A percentile compares a stretch with the other conserved stretches of the same genome.
Evolutionary conservation across 768 basidiomycete species (phyloP).

Genomic region (Cystobasidium onofrii): DNA sequence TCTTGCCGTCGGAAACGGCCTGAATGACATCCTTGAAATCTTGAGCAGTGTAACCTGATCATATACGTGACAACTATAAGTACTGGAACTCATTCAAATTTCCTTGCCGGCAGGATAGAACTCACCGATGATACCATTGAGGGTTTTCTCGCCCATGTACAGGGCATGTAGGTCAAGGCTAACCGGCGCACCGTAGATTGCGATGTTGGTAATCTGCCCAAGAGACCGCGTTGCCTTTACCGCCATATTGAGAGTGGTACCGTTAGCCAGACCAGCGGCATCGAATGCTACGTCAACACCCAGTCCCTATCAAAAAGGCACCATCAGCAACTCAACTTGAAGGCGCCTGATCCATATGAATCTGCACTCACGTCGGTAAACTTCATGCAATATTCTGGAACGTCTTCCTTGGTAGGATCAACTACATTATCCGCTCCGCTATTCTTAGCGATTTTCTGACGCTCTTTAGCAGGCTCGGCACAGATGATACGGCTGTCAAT

Average conservation of each 20-base stretch:
- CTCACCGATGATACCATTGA: constrained; percentile 47
- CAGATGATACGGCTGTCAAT: constrained; percentile 19
- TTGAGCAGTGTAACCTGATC: constrained; percentile 46
- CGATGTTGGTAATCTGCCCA: constrained; percentile 49
- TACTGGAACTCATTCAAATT: too few species aligned
- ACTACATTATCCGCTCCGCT: constrained; percentile 48
- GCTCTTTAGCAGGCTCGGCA: constrained; percentile 48
- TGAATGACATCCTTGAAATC: constrained; percentile 49
- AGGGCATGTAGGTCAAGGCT: constrained; percentile 47
- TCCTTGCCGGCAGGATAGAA: too few species aligned
- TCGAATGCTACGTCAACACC: constrained; percentile 53
- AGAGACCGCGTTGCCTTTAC: constrained; percentile 48
- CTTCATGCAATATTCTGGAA: constrained; percentile 42
- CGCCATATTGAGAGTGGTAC: constrained; percentile 46
- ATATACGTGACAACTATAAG: too few species aligned
- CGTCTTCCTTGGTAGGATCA: constrained; percentile 46
- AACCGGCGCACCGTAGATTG: constrained; percentile 48
- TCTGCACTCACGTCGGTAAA: constrained; percentile 37
- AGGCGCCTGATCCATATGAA: not conserved
- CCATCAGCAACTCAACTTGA: not conserved
- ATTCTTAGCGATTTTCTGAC: constrained; percentile 47
- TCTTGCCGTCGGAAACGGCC: constrained; percentile 48
- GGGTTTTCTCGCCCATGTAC: constrained; percentile 46
- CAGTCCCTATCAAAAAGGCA: constrained; percentile 26
- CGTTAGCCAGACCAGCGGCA: constrained; percentile 49